These are phyloP conservation scores for Bauhinia variegata DNA, from an alignment of 306 rosid species.

Conservation along the genomic window DNA sequence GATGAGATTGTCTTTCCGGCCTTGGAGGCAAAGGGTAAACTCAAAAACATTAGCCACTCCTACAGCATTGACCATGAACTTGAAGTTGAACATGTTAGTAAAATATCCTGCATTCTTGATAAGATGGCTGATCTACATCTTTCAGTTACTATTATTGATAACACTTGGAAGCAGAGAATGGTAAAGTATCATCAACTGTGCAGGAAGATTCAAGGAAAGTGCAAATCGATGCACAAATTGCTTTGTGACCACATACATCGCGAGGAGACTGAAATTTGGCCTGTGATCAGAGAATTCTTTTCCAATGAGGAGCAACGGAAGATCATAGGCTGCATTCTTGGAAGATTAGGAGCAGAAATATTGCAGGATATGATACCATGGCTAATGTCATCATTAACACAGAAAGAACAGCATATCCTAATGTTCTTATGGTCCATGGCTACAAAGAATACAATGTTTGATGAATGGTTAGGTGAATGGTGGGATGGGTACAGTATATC, in stretches of 20 bases:
- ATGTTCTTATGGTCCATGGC: slow-evolving; percentile 81
- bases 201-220: slow-evolving; percentile 67
- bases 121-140: slow-evolving; percentile 59
- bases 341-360: slow-evolving; percentile 76
- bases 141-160: slow-evolving; percentile 48
- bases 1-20: slow-evolving; percentile 97
- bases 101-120: slow-evolving; percentile 65
- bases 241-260: slow-evolving; percentile 68
- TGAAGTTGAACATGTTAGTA: slow-evolving; percentile 60
- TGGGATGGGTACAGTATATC: slow-evolving; percentile 71
- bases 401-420: slow-evolving; percentile 72
- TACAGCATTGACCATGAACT: slow-evolving; percentile 84
- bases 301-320: slow-evolving; percentile 76
- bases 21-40: slow-evolving; percentile 75
- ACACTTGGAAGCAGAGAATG: slow-evolving; percentile 44
- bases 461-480: slow-evolving; percentile 92
- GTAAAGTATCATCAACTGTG: slow-evolving; percentile 53
- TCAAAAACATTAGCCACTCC: slow-evolving; percentile 81
- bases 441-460: slow-evolving; percentile 84
- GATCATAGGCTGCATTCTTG: slow-evolving; percentile 81
- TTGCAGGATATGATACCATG: slow-evolving; percentile 94
- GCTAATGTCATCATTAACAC: slow-evolving; percentile 80
- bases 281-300: slow-evolving; percentile 68
- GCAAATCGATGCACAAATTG: slow-evolving; percentile 66
- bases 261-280: slow-evolving; percentile 89